phyloP scores from a whole-genome alignment of 140 eudicot species.

The Stevia rebaudiana region DNA sequence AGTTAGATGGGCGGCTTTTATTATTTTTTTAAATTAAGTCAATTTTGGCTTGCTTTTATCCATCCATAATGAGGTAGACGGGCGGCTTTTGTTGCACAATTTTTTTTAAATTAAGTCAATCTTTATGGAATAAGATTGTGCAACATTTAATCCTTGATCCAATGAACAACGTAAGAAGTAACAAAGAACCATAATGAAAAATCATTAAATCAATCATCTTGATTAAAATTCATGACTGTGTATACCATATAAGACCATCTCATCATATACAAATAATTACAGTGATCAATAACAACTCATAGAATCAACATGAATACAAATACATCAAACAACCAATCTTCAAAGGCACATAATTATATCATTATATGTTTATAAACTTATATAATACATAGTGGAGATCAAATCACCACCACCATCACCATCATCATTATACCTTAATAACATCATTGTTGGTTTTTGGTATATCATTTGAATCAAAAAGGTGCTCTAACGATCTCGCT shows the following conservation, averaged over 20 bases:
- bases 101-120: no score
- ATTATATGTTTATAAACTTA: constrained; percentile 18
- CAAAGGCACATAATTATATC: background rate
- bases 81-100: no score
- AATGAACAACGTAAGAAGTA: no score
- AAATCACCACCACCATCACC: background rate
- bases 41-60: no score
- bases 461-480: constrained; percentile 42
- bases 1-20: no score
- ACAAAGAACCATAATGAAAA: no score
- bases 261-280: constrained; percentile 25
- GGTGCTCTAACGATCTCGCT: constrained; percentile 52
- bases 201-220: background rate
- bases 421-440: constrained; percentile 36
- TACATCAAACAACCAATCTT: constrained; percentile 17
- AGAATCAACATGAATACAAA: constrained; percentile 16
- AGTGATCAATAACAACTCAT: background rate
- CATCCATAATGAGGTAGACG: no score
- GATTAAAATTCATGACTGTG: constrained; percentile 8
- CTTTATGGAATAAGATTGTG: no score
- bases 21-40: no score
- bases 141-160: no score
- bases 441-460: constrained; percentile 31
- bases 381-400: constrained; percentile 10
- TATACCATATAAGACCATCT: constrained; percentile 12